A percentile compares a stretch with the other conserved stretches of the same genome.
phyloP scores from a whole-genome alignment of 106 monocot species.

The Dendrobium chrysotoxum region DNA sequence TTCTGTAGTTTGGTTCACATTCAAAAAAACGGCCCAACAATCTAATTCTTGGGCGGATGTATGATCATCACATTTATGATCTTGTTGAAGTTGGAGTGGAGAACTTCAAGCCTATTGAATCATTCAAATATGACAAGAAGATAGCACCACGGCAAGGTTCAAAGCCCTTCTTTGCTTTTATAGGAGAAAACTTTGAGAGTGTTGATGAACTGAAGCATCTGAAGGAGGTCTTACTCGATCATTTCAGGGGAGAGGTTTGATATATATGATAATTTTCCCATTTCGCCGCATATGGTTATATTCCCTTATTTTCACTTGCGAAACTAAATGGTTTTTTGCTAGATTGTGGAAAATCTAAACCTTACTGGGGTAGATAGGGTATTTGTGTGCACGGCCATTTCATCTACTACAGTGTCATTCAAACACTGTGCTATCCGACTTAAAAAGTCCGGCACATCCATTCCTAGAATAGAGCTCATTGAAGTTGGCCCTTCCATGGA shows the following conservation, averaged over 20 bases:
- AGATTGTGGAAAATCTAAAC: slow-evolving; percentile 91
- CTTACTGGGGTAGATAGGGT: slow-evolving; percentile 80
- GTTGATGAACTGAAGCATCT: slow-evolving; percentile 88
- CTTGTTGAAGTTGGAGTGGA: slow-evolving; percentile 96
- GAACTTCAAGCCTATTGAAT: slow-evolving; percentile 68
- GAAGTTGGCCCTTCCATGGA: slow-evolving; percentile 99
- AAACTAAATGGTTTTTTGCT: neutral
- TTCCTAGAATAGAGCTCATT: slow-evolving; percentile 82
- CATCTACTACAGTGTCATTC: slow-evolving; percentile 56
- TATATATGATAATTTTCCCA: neutral
- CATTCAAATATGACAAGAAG: slow-evolving; percentile 78
- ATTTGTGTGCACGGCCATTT: slow-evolving; percentile 70
- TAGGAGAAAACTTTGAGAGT: slow-evolving; percentile 85
- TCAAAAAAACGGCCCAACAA: slow-evolving; percentile 96
- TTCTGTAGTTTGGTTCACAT: slow-evolving; percentile 82
- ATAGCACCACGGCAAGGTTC: slow-evolving; percentile 61
- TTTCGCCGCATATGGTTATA: neutral
- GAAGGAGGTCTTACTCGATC: slow-evolving; percentile 94
- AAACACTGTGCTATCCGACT: slow-evolving; percentile 79
- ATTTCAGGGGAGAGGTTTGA: slow-evolving; percentile 83
- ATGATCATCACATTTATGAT: slow-evolving; percentile 92
- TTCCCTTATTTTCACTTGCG: neutral
- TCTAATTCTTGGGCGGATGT: slow-evolving; percentile 74
- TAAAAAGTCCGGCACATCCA: slow-evolving; percentile 68
- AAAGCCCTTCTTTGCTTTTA: slow-evolving; percentile 88